These are phyloP conservation scores for Mucor mucedo DNA, from an alignment of 371 early-diverging fungal species.

Conservation along the genomic window DNA sequence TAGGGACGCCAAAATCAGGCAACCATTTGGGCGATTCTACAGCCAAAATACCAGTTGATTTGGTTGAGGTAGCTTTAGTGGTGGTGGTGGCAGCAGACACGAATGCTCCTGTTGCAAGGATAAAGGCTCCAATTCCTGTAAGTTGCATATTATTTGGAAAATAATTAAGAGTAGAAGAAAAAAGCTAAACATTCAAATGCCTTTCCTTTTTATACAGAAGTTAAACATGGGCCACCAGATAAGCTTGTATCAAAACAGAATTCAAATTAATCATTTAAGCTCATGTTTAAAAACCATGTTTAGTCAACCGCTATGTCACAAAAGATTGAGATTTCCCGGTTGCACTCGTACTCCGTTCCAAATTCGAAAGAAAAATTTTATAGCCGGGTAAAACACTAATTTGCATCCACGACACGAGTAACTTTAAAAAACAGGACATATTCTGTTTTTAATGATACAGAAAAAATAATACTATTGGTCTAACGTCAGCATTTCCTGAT, in stretches of 20 bases:
- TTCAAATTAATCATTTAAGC: not conserved
- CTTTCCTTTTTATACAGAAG: not conserved
- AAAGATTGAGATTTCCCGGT: too few species aligned
- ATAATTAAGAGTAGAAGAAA: not conserved
- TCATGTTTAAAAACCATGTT: not conserved
- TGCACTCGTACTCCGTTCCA: slow-evolving; percentile 2
- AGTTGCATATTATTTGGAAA: slow-evolving; percentile 24
- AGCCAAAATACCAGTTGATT: slow-evolving; percentile 32
- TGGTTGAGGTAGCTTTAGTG: slow-evolving; percentile 13
- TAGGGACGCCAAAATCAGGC: slow-evolving; percentile 34
- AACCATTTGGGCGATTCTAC: slow-evolving; percentile 51
- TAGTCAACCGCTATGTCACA: not conserved
- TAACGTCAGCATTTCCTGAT: too few species aligned
- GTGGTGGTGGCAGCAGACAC: slow-evolving; percentile 33
- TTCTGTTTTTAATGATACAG: too few species aligned
- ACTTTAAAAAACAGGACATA: too few species aligned
- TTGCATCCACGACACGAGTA: too few species aligned
- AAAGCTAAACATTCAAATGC: not conserved
- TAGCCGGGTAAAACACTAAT: too few species aligned
- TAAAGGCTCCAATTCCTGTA: slow-evolving; percentile 29
- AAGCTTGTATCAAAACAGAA: too few species aligned
- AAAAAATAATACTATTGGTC: too few species aligned
- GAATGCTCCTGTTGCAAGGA: slow-evolving; percentile 34
- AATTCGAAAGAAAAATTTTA: not conserved
- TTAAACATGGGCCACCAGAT: too few species aligned